phyloP scores from a whole-genome alignment of 352 stramenopile genomes.

The Phytophthora agathidicida region DNA sequence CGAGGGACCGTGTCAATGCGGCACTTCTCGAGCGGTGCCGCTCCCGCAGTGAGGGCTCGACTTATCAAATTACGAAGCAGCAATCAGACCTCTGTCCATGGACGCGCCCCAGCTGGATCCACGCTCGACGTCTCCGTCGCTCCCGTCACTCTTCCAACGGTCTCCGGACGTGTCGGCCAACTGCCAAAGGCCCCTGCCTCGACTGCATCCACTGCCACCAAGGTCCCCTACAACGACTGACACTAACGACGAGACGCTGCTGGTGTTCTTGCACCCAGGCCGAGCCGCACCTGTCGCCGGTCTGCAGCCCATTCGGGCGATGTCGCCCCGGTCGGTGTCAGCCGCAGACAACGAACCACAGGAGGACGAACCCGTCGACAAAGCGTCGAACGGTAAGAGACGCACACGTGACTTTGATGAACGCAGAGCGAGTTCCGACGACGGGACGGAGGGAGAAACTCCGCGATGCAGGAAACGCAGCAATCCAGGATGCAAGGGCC shows the following conservation, averaged over 20 bases:
- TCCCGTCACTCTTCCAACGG: conserved; percentile 25
- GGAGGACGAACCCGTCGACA: background rate
- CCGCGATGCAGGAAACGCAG: conserved; percentile 27
- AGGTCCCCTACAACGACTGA: conserved; percentile 4
- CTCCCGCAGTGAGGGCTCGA: no score
- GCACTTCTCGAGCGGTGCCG: no score
- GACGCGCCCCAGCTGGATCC: background rate
- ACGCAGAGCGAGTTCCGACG: conserved; percentile 18
- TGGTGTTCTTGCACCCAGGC: conserved; percentile 24
- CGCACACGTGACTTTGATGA: conserved; percentile 16
- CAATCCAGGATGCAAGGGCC: conserved; percentile 24
- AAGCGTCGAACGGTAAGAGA: conserved; percentile 3
- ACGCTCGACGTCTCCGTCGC: conserved; percentile 9
- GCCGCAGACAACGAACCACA: conserved; percentile 1
- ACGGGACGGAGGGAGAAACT: conserved; percentile 10
- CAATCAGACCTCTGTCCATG: conserved; percentile 3
- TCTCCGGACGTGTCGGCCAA: conserved; percentile 15
- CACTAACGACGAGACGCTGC: conserved; percentile 17
- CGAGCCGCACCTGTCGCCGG: background rate
- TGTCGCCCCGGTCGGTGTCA: conserved; percentile 19
- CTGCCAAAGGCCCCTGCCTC: conserved; percentile 17
- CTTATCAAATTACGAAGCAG: conserved; percentile 20
- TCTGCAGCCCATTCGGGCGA: background rate
- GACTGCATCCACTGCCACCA: conserved; percentile 18
- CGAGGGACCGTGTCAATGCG: conserved; percentile 13